Percentiles rank a stretch among this genome's conserved stretches.
Evolutionary conservation across 108 stramenopile genomes (phyloP).

Genomic region (Pseudonitzschia delicatissima): DNA sequence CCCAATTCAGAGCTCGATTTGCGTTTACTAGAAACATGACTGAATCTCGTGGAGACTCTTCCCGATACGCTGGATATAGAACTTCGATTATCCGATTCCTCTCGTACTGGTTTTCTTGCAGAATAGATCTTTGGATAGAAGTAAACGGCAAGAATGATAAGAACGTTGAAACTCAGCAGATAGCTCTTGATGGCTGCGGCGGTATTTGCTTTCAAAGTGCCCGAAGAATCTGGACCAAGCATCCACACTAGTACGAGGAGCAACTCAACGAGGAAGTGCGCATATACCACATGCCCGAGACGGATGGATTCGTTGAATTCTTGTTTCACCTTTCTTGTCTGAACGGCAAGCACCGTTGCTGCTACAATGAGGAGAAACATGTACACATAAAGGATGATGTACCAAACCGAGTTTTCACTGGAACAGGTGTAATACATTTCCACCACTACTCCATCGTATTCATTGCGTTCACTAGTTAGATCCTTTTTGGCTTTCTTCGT

Average conservation of each 20-base stretch:
- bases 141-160: conserved; percentile 17
- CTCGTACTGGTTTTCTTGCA: conserved; percentile 19
- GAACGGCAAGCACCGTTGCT: conserved; percentile 23
- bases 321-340: conserved; percentile 17
- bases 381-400: conserved; percentile 2
- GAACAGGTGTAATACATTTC: conserved; percentile 10
- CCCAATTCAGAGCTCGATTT: too few relatives aligned
- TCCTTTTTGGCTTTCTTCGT: not conserved
- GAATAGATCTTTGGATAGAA: conserved; percentile 24
- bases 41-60: not conserved
- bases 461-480: conserved; percentile 5
- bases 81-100: not conserved
- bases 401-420: conserved; percentile 10
- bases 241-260: not conserved
- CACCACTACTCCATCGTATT: conserved; percentile 5
- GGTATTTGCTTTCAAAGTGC: not conserved
- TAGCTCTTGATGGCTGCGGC: not conserved
- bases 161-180: conserved; percentile 6
- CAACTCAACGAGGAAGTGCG: conserved; percentile 21
- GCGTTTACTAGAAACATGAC: too few relatives aligned
- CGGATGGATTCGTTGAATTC: conserved; percentile 33
- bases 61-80: not conserved
- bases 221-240: not conserved
- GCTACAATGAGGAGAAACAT: conserved; percentile 16
- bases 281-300: conserved; percentile 23